Conservation (phyloP, 2,329 filamentous ascomycete genomes). For the Ascochyta pisi region DNA sequence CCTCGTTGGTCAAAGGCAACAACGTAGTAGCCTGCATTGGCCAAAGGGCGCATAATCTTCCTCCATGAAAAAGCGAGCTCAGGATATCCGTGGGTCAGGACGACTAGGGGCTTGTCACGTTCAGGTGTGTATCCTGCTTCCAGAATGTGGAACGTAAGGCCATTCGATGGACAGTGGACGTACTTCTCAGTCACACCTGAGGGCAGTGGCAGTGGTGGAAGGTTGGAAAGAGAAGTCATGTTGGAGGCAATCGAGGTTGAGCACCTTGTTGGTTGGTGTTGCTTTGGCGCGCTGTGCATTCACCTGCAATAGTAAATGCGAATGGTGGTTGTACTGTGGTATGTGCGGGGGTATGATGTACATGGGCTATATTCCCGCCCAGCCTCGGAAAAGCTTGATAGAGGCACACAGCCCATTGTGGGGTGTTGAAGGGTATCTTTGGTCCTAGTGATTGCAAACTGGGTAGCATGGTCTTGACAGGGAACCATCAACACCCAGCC, state of each 20-base stretch:
- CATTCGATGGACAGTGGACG: conserved; percentile 61
- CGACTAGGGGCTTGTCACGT: conserved; percentile 59
- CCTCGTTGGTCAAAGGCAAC: conserved; percentile 73
- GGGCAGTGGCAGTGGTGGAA: conserved; percentile 62
- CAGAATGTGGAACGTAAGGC: conserved; percentile 68
- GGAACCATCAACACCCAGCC: too few species aligned
- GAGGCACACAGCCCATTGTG: conserved; percentile 1
- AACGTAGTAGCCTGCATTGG: conserved; percentile 67
- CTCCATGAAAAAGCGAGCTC: conserved; percentile 75
- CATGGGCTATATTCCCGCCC: conserved; percentile 7
- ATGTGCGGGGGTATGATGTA: conserved; percentile 9
- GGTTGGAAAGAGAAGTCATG: conserved; percentile 2
- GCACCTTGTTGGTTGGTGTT: neutral
- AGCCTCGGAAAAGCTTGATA: conserved; percentile 14
- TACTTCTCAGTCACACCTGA: conserved; percentile 62
- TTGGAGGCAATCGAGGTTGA: neutral
- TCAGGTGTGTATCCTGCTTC: conserved; percentile 57
- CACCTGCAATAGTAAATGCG: neutral
- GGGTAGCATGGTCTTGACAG: neutral
- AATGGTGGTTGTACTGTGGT: neutral
- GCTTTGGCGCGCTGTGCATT: neutral
- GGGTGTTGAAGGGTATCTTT: neutral
- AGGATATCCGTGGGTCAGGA: conserved; percentile 72
- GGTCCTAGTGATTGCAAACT: neutral
- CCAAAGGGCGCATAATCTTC: conserved; percentile 66